Evolutionary conservation across 257 asterid genomes (phyloP).

Genomic region (Orobanche coerulescens): DNA sequence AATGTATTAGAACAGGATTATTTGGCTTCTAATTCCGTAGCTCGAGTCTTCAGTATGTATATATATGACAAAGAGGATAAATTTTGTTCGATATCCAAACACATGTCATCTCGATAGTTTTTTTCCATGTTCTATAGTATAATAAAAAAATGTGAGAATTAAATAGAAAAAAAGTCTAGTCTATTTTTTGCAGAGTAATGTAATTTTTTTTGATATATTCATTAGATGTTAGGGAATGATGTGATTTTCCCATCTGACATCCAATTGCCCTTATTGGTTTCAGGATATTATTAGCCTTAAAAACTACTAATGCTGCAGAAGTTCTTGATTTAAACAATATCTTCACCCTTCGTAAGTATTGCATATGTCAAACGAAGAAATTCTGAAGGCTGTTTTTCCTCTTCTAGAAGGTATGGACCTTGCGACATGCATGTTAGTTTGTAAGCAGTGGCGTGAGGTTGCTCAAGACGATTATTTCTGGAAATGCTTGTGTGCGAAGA

Average conservation of each 20-base stretch:
- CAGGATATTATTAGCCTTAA: conserved; percentile 19
- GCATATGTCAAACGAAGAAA: conserved; percentile 56
- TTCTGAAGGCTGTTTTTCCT: conserved; percentile 86
- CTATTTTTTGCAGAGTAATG: not conserved
- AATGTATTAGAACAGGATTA: too few relatives aligned
- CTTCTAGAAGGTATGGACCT: conserved; percentile 76
- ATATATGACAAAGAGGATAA: too few relatives aligned
- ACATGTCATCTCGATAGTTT: too few relatives aligned
- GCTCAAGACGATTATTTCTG: conserved; percentile 85
- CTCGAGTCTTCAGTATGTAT: too few relatives aligned
- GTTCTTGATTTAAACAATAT: not conserved
- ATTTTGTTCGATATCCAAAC: too few relatives aligned
- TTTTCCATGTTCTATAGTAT: too few relatives aligned
- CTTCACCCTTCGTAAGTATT: not conserved
- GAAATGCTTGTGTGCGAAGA: conserved; percentile 82
- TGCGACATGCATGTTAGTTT: conserved; percentile 64
- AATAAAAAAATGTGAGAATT: too few relatives aligned
- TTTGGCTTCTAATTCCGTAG: too few relatives aligned
- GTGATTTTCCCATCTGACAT: conserved; percentile 1
- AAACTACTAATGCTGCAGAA: conserved; percentile 15
- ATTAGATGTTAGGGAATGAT: too few relatives aligned
- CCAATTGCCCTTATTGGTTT: conserved; percentile 14
- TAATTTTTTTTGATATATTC: not conserved
- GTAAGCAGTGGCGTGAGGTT: conserved; percentile 69
- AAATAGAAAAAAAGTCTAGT: too few relatives aligned